phyloP scores from a whole-genome alignment of 306 rosid genomes.

The Canavalia ensiformis region DNA sequence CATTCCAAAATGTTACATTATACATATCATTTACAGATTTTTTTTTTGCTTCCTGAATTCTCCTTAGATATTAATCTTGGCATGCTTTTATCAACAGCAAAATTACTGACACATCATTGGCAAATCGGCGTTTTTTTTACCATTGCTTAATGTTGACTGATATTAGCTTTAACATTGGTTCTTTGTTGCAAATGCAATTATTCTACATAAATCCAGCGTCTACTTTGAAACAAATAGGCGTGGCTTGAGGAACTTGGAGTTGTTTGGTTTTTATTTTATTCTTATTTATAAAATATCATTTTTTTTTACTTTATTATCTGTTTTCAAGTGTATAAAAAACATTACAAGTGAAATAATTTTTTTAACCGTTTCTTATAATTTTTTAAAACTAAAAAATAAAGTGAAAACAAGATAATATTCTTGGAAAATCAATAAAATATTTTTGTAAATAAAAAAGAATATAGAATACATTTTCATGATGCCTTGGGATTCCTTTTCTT shows the following conservation, averaged over 20 bases:
- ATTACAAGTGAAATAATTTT: no score
- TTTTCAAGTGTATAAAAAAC: no score
- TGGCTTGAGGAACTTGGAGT: not conserved
- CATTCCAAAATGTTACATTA: conserved; percentile 21
- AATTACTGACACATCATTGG: not conserved
- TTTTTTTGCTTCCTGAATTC: not conserved
- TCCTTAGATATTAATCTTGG: conserved; percentile 27
- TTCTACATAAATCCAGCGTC: not conserved
- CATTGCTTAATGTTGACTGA: not conserved
- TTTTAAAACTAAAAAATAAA: no score
- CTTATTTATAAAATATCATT: no score
- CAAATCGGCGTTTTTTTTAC: conserved; percentile 6
- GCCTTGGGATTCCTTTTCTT: not conserved
- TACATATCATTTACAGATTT: not conserved
- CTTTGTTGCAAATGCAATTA: not conserved
- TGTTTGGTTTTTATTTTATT: no score
- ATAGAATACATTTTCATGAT: no score
- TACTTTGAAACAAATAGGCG: conserved; percentile 17
- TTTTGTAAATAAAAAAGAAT: no score
- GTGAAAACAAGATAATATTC: no score
- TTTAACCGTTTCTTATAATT: no score
- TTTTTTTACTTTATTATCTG: no score
- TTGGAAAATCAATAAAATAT: no score
- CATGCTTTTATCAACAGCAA: conserved; percentile 20
- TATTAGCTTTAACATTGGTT: conserved; percentile 18